phyloP scores from a whole-genome alignment of 176 grass and related monocot species.

The Ampelocalamus luodianensis region DNA sequence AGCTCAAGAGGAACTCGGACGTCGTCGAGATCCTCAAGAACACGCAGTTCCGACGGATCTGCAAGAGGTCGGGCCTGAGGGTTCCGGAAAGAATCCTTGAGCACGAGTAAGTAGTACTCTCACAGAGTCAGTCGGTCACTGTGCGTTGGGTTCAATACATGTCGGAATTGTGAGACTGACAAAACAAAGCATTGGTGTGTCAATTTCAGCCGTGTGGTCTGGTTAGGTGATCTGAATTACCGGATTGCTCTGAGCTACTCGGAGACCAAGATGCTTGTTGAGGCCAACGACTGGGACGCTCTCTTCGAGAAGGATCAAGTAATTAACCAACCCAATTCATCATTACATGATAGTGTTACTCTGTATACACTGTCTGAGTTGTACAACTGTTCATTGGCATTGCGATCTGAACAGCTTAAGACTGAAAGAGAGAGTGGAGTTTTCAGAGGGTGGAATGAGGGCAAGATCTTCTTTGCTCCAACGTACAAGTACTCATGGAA shows the following conservation, averaged over 20 bases:
- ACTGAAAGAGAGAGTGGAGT: slow-evolving; percentile 75
- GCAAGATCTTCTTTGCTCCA: slow-evolving; percentile 82
- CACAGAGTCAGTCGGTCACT: not conserved
- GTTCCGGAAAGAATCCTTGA: slow-evolving; percentile 81
- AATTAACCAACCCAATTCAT: too few species aligned
- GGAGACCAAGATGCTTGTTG: slow-evolving; percentile 68
- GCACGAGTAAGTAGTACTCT: slow-evolving; percentile 67
- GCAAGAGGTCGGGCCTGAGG: slow-evolving; percentile 58
- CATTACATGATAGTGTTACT: too few species aligned
- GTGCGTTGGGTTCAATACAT: not conserved
- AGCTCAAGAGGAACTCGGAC: slow-evolving; percentile 77
- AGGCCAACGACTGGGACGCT: slow-evolving; percentile 70
- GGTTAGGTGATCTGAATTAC: slow-evolving; percentile 89
- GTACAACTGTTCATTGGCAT: not conserved
- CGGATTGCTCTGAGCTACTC: slow-evolving; percentile 75
- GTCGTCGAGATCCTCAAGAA: slow-evolving; percentile 85
- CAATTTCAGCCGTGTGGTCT: slow-evolving; percentile 68
- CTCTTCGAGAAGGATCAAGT: slow-evolving; percentile 94
- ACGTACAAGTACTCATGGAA: slow-evolving; percentile 96
- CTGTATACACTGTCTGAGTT: too few species aligned
- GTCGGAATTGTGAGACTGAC: too few species aligned
- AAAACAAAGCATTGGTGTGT: not conserved
- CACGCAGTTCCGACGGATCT: slow-evolving; percentile 67
- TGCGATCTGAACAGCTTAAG: slow-evolving; percentile 57
- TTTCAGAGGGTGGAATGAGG: slow-evolving; percentile 85